These are phyloP conservation scores for Colletotrichum salicis DNA, from an alignment of 2,329 filamentous ascomycete species.

Conservation along the genomic window DNA sequence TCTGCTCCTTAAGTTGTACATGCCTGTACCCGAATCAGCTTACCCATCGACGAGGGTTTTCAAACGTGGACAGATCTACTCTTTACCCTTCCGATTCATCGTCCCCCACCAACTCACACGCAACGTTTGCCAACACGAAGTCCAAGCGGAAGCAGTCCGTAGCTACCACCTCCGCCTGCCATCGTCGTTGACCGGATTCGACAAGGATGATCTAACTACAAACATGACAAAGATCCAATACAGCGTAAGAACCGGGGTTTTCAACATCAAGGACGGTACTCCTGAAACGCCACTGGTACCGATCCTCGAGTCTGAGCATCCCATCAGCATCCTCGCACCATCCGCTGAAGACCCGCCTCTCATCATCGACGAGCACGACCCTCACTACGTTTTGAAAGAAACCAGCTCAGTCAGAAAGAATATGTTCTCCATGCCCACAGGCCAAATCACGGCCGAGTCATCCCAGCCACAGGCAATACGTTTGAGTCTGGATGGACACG, in stretches of 20 bases:
- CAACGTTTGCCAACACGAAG: conserved; percentile 64
- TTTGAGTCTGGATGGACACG: conserved; percentile 58
- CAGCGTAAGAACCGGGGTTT: conserved; percentile 57
- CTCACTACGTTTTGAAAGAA: conserved; percentile 59
- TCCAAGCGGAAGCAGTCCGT: conserved; percentile 54
- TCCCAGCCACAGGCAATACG: conserved; percentile 60
- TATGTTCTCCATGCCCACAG: conserved; percentile 61
- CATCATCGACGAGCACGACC: conserved; percentile 57
- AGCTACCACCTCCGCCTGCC: conserved; percentile 64
- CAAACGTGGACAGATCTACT: conserved; percentile 57
- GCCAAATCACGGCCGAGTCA: conserved; percentile 57
- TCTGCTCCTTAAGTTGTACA: conserved; percentile 65
- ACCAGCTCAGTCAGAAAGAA: conserved; percentile 63
- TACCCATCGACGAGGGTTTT: conserved; percentile 60
- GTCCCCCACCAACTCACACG: conserved; percentile 66
- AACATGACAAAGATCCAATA: conserved; percentile 65
- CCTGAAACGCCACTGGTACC: conserved; percentile 38
- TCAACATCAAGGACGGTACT: conserved; percentile 42
- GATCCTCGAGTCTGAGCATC: conserved; percentile 53
- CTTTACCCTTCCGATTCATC: conserved; percentile 66
- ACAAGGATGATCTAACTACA: conserved; percentile 64
- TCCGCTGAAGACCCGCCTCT: conserved; percentile 62
- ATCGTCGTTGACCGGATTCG: conserved; percentile 62
- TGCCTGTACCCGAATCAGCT: conserved; percentile 60
- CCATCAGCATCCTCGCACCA: conserved; percentile 63